Percentiles rank a stretch among this genome's conserved stretches.
These are phyloP conservation scores for Capsella bursapastoris DNA, from an alignment of 345 rosid species.

Conservation along the genomic window DNA sequence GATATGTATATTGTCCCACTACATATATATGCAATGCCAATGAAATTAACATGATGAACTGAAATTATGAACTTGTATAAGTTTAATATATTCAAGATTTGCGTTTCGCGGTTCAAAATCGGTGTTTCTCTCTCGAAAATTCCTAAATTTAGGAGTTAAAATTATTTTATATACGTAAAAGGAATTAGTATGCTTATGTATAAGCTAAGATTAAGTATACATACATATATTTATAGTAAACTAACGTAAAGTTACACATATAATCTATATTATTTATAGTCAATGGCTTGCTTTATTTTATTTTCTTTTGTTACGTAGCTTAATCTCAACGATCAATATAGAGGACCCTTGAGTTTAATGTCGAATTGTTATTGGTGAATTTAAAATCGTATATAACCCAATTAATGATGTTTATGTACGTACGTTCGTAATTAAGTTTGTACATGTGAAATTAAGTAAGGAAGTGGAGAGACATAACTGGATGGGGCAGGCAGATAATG, in stretches of 20 bases:
- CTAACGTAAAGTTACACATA: background rate
- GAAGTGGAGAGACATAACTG: constrained; percentile 37
- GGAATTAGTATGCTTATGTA: no score
- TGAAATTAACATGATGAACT: background rate
- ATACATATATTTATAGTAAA: no score
- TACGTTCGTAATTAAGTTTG: background rate
- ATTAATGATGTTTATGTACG: constrained; percentile 2
- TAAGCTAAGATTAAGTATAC: no score
- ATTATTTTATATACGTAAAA: no score
- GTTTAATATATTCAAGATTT: no score
- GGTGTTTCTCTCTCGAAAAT: no score
- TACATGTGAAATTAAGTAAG: constrained; percentile 1
- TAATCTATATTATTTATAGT: background rate
- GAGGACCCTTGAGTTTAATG: background rate
- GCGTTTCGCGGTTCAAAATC: no score
- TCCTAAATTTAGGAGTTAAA: no score
- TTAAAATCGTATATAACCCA: background rate
- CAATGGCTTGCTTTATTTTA: no score
- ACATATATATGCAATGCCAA: background rate
- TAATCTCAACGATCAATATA: background rate
- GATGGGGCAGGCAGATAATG: constrained; percentile 45
- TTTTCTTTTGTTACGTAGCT: no score
- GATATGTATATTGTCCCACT: background rate
- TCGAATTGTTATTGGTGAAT: background rate
- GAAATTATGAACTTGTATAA: background rate